Percentiles rank a stretch among this genome's conserved stretches.
These are phyloP conservation scores for Trametes polyzona DNA, from an alignment of 1,284 basidiomycete species.

Conservation along the genomic window DNA sequence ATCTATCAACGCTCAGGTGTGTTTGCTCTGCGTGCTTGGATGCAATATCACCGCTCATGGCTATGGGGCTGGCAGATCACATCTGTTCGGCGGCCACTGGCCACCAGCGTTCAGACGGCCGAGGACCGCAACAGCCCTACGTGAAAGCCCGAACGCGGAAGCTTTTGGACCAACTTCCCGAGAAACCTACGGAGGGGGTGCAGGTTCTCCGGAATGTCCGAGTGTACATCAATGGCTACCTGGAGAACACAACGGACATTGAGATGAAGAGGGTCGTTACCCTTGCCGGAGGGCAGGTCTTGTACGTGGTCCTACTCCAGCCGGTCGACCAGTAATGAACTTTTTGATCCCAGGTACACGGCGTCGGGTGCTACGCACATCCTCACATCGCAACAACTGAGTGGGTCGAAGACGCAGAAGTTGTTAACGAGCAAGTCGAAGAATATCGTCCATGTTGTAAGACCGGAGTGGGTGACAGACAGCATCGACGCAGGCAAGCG, in stretches of 20 bases:
- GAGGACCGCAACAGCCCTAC: slow-evolving; percentile 42
- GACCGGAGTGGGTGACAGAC: slow-evolving; percentile 73
- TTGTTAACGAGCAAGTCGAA: slow-evolving; percentile 53
- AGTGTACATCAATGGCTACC: slow-evolving; percentile 69
- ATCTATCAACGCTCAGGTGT: slow-evolving; percentile 62
- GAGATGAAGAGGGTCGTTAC: slow-evolving; percentile 69
- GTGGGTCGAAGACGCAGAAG: slow-evolving; percentile 66
- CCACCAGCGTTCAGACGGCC: slow-evolving; percentile 68
- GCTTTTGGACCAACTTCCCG: slow-evolving; percentile 48
- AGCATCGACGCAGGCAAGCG: slow-evolving; percentile 61
- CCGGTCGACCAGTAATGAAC: neutral
- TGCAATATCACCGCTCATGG: slow-evolving; percentile 8
- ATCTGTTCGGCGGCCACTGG: slow-evolving; percentile 64
- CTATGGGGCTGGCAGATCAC: slow-evolving; percentile 46
- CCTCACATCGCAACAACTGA: slow-evolving; percentile 68
- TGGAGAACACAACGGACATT: slow-evolving; percentile 70
- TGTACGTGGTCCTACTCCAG: slow-evolving; percentile 41
- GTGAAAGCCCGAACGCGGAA: slow-evolving; percentile 53
- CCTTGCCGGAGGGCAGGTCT: slow-evolving; percentile 57
- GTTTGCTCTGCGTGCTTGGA: neutral
- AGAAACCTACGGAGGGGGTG: slow-evolving; percentile 25
- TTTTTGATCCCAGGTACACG: slow-evolving; percentile 44
- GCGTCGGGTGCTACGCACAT: slow-evolving; percentile 71
- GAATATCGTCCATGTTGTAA: slow-evolving; percentile 57
- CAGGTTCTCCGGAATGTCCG: slow-evolving; percentile 46